A percentile compares a stretch with the other conserved stretches of the same genome.
phyloP scores from a whole-genome alignment of 768 basidiomycete genomes.

The Psilocybe sp. region DNA sequence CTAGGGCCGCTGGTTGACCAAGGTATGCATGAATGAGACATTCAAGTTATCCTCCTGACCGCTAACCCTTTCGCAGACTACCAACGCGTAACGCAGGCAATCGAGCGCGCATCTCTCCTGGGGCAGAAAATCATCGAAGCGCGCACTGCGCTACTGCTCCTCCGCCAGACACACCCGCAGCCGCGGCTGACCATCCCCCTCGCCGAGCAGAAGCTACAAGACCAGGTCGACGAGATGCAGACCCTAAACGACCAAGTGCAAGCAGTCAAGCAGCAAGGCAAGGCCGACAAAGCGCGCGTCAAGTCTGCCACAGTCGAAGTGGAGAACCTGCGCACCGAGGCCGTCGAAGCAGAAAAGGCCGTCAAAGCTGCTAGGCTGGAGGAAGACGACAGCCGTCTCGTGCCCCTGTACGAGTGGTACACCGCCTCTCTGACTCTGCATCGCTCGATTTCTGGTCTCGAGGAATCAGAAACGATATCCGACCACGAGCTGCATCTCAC shows the following conservation, averaged over 20 bases:
- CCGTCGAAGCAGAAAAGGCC: conserved; percentile 69
- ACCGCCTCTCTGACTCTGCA: conserved; percentile 67
- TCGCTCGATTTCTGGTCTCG: conserved; percentile 56
- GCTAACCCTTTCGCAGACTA: conserved; percentile 45
- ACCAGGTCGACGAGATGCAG: conserved; percentile 81
- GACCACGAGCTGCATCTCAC: conserved; percentile 78
- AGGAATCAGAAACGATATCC: conserved; percentile 55
- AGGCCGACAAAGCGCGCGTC: conserved; percentile 55
- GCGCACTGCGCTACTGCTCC: conserved; percentile 72
- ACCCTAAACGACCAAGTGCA: conserved; percentile 65
- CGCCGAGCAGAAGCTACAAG: conserved; percentile 70
- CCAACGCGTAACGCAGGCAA: conserved; percentile 47
- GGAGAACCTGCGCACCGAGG: conserved; percentile 56
- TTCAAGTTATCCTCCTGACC: neutral
- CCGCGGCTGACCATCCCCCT: conserved; percentile 75
- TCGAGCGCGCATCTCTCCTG: conserved; percentile 54
- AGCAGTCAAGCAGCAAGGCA: conserved; percentile 45
- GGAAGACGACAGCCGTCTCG: conserved; percentile 62
- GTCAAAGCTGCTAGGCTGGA: conserved; percentile 55
- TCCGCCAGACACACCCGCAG: conserved; percentile 77
- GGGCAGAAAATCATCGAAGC: conserved; percentile 82
- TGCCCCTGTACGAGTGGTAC: conserved; percentile 73
- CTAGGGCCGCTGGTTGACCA: conserved; percentile 69
- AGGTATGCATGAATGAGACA: conserved; percentile 34
- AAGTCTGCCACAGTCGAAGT: conserved; percentile 54